Evolutionary conservation across 768 basidiomycete species (phyloP).

Genomic region (Asterophora parasitica): DNA sequence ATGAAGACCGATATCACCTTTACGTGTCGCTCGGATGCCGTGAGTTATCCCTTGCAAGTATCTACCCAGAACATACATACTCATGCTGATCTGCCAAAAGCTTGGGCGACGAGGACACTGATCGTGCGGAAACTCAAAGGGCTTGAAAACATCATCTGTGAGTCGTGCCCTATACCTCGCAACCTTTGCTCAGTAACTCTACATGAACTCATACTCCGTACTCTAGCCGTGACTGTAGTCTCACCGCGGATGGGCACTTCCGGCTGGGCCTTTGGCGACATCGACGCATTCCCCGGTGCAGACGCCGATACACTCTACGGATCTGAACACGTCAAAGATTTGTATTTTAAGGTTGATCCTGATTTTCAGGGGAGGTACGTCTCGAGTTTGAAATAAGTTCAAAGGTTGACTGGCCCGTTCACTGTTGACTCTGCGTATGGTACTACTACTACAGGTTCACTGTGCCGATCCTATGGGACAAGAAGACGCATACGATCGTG

Average conservation of each 20-base stretch:
- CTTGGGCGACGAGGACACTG: constrained; percentile 90
- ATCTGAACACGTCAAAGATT: constrained; percentile 69
- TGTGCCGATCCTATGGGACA: constrained; percentile 91
- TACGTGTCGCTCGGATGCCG: constrained; percentile 86
- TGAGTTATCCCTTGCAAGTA: constrained; percentile 33
- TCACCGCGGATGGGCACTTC: constrained; percentile 78
- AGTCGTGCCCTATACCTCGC: constrained; percentile 21
- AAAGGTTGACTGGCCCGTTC: too few relatives aligned
- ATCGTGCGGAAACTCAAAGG: constrained; percentile 90
- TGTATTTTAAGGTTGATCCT: constrained; percentile 75
- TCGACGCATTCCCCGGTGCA: constrained; percentile 63
- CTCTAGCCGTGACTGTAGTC: constrained; percentile 67
- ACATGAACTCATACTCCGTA: neutral
- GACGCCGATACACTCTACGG: constrained; percentile 68
- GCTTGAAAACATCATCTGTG: constrained; percentile 76
- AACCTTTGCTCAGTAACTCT: too few relatives aligned
- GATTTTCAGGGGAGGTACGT: constrained; percentile 63
- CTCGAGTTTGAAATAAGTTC: neutral
- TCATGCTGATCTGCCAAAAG: constrained; percentile 18
- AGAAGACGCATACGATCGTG: constrained; percentile 77
- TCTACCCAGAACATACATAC: neutral
- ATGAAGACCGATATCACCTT: constrained; percentile 90
- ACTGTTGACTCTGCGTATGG: too few relatives aligned
- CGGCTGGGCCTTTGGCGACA: constrained; percentile 87
- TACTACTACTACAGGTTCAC: constrained; percentile 60